Evolutionary conservation across 345 rosid genomes (phyloP).

Genomic region (Atalantia buxifolia): DNA sequence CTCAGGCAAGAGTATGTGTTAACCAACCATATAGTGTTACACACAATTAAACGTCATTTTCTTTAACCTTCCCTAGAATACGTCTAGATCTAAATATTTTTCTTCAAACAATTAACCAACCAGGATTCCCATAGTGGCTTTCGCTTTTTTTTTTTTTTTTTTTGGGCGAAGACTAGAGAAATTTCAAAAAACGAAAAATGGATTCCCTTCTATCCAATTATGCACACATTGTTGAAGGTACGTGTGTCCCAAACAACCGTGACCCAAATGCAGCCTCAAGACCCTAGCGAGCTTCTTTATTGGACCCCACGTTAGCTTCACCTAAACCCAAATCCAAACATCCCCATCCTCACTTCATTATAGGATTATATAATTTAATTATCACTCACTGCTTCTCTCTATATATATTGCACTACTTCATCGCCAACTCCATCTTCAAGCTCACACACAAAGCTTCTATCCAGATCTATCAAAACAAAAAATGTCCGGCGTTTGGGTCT

Average conservation of each 20-base stretch:
- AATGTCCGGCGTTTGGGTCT: slow-evolving; percentile 89
- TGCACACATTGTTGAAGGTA: slow-evolving; percentile 16
- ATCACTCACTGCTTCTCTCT: not conserved
- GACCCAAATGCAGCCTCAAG: slow-evolving; percentile 5
- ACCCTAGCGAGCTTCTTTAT: not conserved
- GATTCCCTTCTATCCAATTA: slow-evolving; percentile 39
- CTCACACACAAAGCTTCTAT: not conserved
- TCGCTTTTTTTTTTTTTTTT: not conserved
- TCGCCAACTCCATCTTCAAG: not conserved
- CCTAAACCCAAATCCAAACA: slow-evolving; percentile 23
- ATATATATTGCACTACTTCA: not conserved
- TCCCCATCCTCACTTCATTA: slow-evolving; percentile 2
- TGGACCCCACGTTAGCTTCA: slow-evolving; percentile 18
- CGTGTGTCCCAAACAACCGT: slow-evolving; percentile 13
- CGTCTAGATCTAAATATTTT: not conserved
- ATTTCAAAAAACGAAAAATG: not conserved
- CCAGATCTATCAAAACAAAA: not conserved
- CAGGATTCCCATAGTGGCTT: slow-evolving; percentile 34
- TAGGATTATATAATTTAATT: not conserved
- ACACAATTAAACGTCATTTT: slow-evolving; percentile 9
- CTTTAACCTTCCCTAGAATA: slow-evolving; percentile 15
- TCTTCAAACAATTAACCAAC: slow-evolving; percentile 12
- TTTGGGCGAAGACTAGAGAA: not conserved
- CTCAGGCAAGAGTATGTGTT: not conserved
- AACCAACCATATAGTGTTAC: not conserved